Evolutionary conservation across 345 rosid genomes (phyloP).

Genomic region (Pistacia vera): DNA sequence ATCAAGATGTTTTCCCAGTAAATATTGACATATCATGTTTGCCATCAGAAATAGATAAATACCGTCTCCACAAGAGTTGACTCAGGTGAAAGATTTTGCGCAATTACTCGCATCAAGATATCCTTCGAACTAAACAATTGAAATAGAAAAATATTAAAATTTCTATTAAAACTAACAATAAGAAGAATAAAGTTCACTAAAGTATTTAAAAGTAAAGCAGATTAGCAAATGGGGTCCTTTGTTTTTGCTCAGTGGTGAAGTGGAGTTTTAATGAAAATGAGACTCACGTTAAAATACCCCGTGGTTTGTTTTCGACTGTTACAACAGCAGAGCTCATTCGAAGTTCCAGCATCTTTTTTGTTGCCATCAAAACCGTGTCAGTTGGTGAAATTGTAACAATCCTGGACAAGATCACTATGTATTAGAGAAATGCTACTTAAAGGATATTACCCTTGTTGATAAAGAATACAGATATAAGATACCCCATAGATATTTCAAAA

Average conservation of each 20-base stretch:
- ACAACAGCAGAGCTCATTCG: constrained; percentile 77
- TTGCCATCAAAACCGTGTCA: constrained; percentile 71
- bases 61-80: constrained; percentile 88
- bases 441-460: not conserved
- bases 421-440: constrained; percentile 23
- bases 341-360: constrained; percentile 88
- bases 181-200: constrained; percentile 11
- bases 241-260: constrained; percentile 8
- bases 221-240: not conserved
- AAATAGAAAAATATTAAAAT: constrained; percentile 20
- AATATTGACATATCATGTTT: not conserved
- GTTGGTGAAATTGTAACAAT: constrained; percentile 75
- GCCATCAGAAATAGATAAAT: constrained; percentile 14
- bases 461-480: constrained; percentile 4
- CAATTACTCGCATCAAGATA: constrained; percentile 93
- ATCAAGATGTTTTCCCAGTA: not conserved
- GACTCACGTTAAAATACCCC: constrained; percentile 91
- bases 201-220: not conserved
- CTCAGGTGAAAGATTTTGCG: constrained; percentile 75
- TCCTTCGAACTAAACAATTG: constrained; percentile 76
- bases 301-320: constrained; percentile 70
- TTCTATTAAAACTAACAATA: not conserved
- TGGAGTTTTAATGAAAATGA: constrained; percentile 3
- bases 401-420: constrained; percentile 50
- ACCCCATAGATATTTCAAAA: constrained; percentile 23